A percentile compares a stretch with the other conserved stretches of the same genome.
These are phyloP conservation scores for Tarenaya hassleriana DNA, from an alignment of 345 rosid genomes.

Conservation along the genomic window DNA sequence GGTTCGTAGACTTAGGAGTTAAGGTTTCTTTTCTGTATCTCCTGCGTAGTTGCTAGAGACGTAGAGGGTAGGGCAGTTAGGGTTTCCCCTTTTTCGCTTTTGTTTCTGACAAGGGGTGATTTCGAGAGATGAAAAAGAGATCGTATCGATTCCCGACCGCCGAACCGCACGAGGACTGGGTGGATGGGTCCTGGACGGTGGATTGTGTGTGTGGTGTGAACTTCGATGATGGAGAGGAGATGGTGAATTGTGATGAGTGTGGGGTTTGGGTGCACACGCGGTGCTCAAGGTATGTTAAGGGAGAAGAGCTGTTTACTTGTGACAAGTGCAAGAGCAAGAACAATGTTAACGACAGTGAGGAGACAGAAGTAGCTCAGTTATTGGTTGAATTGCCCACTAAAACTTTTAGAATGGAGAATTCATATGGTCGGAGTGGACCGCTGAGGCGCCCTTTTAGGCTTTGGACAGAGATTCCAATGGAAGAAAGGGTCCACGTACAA, in stretches of 20 bases:
- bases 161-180: slow-evolving; percentile 84
- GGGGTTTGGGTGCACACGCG: slow-evolving; percentile 99
- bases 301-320: slow-evolving; percentile 72
- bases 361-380: slow-evolving; percentile 90
- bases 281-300: slow-evolving; percentile 78
- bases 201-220: slow-evolving; percentile 91
- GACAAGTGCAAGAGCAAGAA: slow-evolving; percentile 69
- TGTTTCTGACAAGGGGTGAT: not conserved
- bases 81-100: slow-evolving; percentile 11
- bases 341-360: slow-evolving; percentile 47
- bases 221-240: slow-evolving; percentile 95
- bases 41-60: too few relatives aligned
- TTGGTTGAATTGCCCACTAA: slow-evolving; percentile 69
- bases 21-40: not conserved
- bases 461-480: slow-evolving; percentile 62
- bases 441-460: slow-evolving; percentile 46
- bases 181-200: slow-evolving; percentile 92
- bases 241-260: slow-evolving; percentile 97
- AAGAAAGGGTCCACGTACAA: slow-evolving; percentile 68
- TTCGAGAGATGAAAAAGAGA: slow-evolving; percentile 43
- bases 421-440: slow-evolving; percentile 31
- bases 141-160: slow-evolving; percentile 54
- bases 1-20: slow-evolving; percentile 34
- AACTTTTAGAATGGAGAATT: slow-evolving; percentile 56
- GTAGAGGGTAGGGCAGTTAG: slow-evolving; percentile 14